phyloP scores from a whole-genome alignment of 2,329 filamentous ascomycete species.

The Teratosphaeria destructans region DNA sequence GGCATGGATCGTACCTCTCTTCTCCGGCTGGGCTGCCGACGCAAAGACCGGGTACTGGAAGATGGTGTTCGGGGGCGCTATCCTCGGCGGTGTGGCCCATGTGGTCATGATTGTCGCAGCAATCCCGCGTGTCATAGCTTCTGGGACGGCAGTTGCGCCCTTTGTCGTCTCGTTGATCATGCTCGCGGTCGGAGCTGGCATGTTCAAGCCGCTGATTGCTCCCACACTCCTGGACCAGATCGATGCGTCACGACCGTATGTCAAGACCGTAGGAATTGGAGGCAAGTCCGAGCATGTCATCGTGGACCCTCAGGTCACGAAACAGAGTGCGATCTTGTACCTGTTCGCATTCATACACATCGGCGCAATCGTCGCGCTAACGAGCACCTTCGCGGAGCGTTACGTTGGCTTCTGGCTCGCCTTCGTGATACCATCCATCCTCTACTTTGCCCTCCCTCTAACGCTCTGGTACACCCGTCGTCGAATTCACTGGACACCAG shows the following conservation, averaged over 20 bases:
- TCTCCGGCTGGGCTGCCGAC: slow-evolving; percentile 13
- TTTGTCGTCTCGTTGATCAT: slow-evolving; percentile 48
- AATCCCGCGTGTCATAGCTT: slow-evolving; percentile 8
- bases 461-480: slow-evolving; percentile 16
- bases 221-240: slow-evolving; percentile 39
- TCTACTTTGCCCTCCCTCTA: slow-evolving; percentile 43
- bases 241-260: slow-evolving; percentile 27
- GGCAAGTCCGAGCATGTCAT: slow-evolving; percentile 29
- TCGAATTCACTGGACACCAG: slow-evolving; percentile 13
- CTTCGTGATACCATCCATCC: slow-evolving; percentile 49
- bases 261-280: slow-evolving; percentile 28
- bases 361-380: slow-evolving; percentile 57
- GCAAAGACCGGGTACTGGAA: slow-evolving; percentile 10
- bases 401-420: slow-evolving; percentile 56
- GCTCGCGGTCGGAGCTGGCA: slow-evolving; percentile 55
- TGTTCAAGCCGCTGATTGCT: slow-evolving; percentile 68
- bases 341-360: slow-evolving; percentile 66
- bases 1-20: slow-evolving; percentile 42
- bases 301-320: slow-evolving; percentile 36
- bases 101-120: slow-evolving; percentile 10
- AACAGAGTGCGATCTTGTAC: slow-evolving; percentile 42
- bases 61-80: slow-evolving; percentile 11
- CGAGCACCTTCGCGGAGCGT: slow-evolving; percentile 56
- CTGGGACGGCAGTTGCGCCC: slow-evolving; percentile 6
- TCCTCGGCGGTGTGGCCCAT: slow-evolving; percentile 10